phyloP scores from a whole-genome alignment of 257 asterid genomes.

The Nicotiana attenuata region DNA sequence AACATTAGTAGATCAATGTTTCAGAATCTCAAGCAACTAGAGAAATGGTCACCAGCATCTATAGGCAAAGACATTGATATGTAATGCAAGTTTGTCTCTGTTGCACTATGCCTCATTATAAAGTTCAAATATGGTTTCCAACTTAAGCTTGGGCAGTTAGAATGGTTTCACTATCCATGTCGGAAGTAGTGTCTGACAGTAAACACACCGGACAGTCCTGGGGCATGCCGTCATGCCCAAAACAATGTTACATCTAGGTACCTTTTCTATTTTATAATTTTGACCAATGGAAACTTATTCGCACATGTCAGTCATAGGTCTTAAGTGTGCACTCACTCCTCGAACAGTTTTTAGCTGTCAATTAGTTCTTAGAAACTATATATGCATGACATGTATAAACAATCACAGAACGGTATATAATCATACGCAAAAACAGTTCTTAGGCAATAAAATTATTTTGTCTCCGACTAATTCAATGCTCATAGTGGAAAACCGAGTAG shows the following conservation, averaged over 20 bases:
- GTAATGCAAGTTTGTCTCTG: not conserved
- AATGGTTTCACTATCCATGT: not conserved
- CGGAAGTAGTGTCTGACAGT: not conserved
- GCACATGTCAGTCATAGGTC: not conserved
- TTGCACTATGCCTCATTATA: not conserved
- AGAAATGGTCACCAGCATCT: not conserved
- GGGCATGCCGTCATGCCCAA: not conserved
- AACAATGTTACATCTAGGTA: not conserved
- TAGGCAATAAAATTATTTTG: not conserved
- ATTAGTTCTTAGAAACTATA: not conserved
- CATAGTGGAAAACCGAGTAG: not conserved
- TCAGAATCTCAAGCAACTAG: not conserved
- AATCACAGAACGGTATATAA: not conserved
- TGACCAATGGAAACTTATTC: not conserved
- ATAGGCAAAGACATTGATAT: not conserved
- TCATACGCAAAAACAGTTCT: not conserved
- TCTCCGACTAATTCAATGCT: not conserved
- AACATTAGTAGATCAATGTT: not conserved
- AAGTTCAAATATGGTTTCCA: not conserved
- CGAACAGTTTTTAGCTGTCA: not conserved
- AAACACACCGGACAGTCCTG: not conserved
- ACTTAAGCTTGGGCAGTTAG: not conserved
- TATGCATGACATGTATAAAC: not conserved
- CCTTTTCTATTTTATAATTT: too few relatives aligned
- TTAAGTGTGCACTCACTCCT: not conserved